Base-by-base conservation (phyloP, 306 rosid species). In the Hippophae rhamnoides region DNA sequence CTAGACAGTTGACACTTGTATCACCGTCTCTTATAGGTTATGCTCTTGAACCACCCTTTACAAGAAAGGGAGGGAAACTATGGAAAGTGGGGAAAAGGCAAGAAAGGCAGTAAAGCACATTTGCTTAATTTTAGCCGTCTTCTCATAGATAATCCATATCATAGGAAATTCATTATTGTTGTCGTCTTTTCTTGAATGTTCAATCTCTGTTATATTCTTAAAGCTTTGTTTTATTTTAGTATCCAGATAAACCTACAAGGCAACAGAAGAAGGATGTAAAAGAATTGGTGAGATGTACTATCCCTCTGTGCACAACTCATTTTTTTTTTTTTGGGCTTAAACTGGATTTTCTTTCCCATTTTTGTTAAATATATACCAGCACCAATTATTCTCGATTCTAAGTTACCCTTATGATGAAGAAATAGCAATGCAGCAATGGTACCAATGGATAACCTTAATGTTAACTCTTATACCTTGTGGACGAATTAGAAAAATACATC, bases 261-360 rank as follows among this genome's bases (percentile, higher is more conserved):
- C 98, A 85, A 58, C 98, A 90, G 83, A 87, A 87, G 89, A 87
- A 76, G 82, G 98, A 87, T 73, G 95, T 73, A 26, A 90, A 90
- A 76, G 96, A 90, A 72, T 74, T 90, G 95, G 98, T 87, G 76
- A 41, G 71, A 56, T 27, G 54, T 64, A 70, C 63, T 52, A 13
- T 43, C 69, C 48, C 62, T 41, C 56, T 64, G 38, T 66, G 58
- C 60, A 54, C 57, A 9, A 31, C 38, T 65, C 62, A 52, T 18
- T n/a, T 69, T 55, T 23, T 57, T 31, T 38, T 62, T 9, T 47
- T 65, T 47, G 8, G 26, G 56, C 51, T 31, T 47, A 40, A 14
- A 52, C 13, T 12, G 41, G 41, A 66, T 47, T 14, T 7, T 56
- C 13, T 56, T 4, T 51, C 3, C 18, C 25, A 13, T 18, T 14